These are phyloP conservation scores for Chloranthus sessilifolius DNA, from an alignment of 164 flowering plant genomes.

Conservation along the genomic window DNA sequence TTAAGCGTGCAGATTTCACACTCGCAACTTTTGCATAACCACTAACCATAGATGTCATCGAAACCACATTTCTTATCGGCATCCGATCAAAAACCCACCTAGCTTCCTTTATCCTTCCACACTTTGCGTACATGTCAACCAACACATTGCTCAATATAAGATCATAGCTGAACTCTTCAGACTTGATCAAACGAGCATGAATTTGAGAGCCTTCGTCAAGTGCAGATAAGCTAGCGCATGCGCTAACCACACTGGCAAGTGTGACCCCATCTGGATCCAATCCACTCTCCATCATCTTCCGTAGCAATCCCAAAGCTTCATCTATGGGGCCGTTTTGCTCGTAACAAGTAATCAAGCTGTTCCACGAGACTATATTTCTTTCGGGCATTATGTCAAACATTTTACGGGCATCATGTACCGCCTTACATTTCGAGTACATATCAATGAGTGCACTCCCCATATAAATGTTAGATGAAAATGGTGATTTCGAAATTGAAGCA, in stretches of 20 bases:
- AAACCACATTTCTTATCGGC: constrained; percentile 21
- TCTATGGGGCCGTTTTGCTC: constrained; percentile 22
- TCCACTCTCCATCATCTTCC: constrained; percentile 15
- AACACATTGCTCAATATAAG: constrained; percentile 21
- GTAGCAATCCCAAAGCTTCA: constrained; percentile 14
- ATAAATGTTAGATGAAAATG: constrained; percentile 13
- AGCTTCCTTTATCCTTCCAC: constrained; percentile 19
- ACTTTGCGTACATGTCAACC: constrained; percentile 28
- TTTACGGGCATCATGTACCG: constrained; percentile 9
- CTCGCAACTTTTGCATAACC: constrained; percentile 23
- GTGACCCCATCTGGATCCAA: constrained; percentile 25
- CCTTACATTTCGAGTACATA: constrained; percentile 25
- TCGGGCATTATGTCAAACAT: constrained; percentile 18
- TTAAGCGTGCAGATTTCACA: constrained; percentile 16
- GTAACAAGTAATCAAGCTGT: constrained; percentile 25
- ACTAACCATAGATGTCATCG: constrained; percentile 23
- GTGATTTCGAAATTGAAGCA: constrained; percentile 13
- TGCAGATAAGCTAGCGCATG: constrained; percentile 18
- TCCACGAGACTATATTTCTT: constrained; percentile 25
- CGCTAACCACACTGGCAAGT: constrained; percentile 25
- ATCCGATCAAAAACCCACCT: constrained; percentile 21
- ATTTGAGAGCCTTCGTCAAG: constrained; percentile 19
- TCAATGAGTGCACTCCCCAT: constrained; percentile 25
- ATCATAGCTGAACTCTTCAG: constrained; percentile 18
- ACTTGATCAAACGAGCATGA: constrained; percentile 17